phyloP scores from a whole-genome alignment of 2,329 filamentous ascomycete species.

The Grosmannia clavigera region DNA sequence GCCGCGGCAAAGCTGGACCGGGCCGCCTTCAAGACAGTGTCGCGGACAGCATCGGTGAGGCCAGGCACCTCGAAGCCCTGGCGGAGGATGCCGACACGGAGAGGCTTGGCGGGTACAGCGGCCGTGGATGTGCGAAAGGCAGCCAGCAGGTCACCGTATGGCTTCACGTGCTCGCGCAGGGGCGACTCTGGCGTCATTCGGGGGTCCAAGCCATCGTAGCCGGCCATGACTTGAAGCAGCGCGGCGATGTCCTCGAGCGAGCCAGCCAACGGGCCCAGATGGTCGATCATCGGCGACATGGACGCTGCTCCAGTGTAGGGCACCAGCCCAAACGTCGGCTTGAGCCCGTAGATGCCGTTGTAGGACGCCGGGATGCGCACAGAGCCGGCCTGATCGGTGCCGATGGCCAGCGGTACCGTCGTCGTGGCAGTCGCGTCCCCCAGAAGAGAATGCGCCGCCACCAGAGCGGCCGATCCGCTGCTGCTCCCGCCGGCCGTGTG shows the following conservation, averaged over 20 bases:
- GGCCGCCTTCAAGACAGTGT: slow-evolving; percentile 23
- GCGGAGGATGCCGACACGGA: slow-evolving; percentile 28
- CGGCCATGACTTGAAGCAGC: slow-evolving; percentile 27
- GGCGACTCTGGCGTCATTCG: slow-evolving; percentile 28
- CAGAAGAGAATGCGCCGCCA: slow-evolving; percentile 23
- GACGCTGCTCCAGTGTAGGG: slow-evolving; percentile 35
- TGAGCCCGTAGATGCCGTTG: slow-evolving; percentile 29
- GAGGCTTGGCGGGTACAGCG: neutral
- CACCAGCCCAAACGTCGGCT: slow-evolving; percentile 34
- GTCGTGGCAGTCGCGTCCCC: slow-evolving; percentile 23
- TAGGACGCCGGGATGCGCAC: slow-evolving; percentile 47
- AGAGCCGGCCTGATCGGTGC: slow-evolving; percentile 60
- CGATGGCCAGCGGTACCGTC: slow-evolving; percentile 27
- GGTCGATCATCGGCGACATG: slow-evolving; percentile 29
- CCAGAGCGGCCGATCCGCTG: slow-evolving; percentile 47
- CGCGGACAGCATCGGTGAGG: slow-evolving; percentile 23
- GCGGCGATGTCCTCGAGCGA: slow-evolving; percentile 28
- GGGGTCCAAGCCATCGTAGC: slow-evolving; percentile 34
- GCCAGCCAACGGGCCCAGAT: slow-evolving; percentile 31
- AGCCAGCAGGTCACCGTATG: slow-evolving; percentile 20
- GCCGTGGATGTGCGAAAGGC: slow-evolving; percentile 4
- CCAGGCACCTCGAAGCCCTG: slow-evolving; percentile 28
- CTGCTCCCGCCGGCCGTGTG: slow-evolving; percentile 72
- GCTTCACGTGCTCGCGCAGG: slow-evolving; percentile 18
- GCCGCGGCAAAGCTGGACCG: slow-evolving; percentile 22